Evolutionary conservation across 495 filamentous ascomycete genomes (phyloP), one percentile per base, ranked within the genome.

Genomic region (Penicillium tannophilum): DNA sequence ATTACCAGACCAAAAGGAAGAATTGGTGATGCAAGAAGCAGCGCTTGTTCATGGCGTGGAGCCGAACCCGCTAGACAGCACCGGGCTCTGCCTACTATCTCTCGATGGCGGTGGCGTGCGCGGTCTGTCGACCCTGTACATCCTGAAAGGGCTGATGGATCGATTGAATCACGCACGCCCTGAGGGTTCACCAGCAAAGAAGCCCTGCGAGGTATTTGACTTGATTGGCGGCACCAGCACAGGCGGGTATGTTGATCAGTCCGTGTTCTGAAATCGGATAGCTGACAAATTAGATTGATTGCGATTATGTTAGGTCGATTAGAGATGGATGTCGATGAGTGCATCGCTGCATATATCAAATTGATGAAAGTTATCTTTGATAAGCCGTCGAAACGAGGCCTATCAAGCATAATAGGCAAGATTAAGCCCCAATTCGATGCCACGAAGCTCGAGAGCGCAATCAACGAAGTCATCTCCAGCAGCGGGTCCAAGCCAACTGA

Each of bases 51-150:
- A 2, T 5, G 10, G 12, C 14, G 35, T 65, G 48, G 58, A 60
- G n/a, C 52, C 46, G 31, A 39, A 60, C 35, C 61, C 49, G 17
- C 2, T 60, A 1, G 57, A 57, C 44, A 46, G 11, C 5, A 59
- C 35, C 4, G 60, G 56, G 4, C 48, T 63, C 6, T 63, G 56
- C 57, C 70, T 79, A 41, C 72, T 79, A 58, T 68, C 69, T 44
- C 72, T 84, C 16, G 83, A 86, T 63, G 82, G 83, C 54, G 82
- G 83, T 35, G 83, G 82, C 26, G 76, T 85, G 1, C 77, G 82
- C 14, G 81, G 79, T 2, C 63, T 86, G 23, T 83, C 82, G 4
- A 67, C 75, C 1, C 72, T 85, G 3, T 61, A 76, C 56, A 82
- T 86, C 56, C 70, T 86, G 36, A 73, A 78, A 33, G 55, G 70